phyloP scores from a whole-genome alignment of 23 red algal species.

The Agarophyton chilense region DNA sequence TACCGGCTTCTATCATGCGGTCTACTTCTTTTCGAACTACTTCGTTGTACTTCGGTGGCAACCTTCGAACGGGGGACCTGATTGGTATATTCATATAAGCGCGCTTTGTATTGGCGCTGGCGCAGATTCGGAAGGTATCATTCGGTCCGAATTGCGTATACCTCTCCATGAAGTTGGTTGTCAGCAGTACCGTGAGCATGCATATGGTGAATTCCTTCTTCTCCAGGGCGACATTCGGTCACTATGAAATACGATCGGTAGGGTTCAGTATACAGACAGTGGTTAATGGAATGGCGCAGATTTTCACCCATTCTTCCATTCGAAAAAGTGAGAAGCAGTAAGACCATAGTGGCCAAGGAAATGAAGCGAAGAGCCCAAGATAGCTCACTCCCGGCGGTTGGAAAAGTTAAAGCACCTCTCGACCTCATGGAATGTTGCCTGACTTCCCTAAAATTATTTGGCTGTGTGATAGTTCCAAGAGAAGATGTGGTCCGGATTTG shows the following conservation, averaged over 20 bases:
- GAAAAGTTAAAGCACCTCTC: conserved; percentile 71
- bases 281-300: conserved; percentile 6
- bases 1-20: no score
- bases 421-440: conserved; percentile 65
- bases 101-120: no score
- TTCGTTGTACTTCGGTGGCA: no score
- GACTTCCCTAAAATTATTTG: conserved; percentile 72
- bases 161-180: no score
- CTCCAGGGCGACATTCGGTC: conserved; percentile 82
- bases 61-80: no score
- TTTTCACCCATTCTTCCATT: conserved; percentile 64
- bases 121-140: no score
- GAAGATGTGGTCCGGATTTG: conserved; percentile 84
- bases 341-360: conserved; percentile 37
- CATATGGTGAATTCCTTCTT: conserved; percentile 86
- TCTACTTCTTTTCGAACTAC: no score
- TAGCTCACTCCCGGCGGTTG: conserved; percentile 67
- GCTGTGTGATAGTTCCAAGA: conserved; percentile 63
- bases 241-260: conserved; percentile 53
- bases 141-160: no score
- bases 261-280: conserved; percentile 20
- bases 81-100: no score
- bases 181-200: no score
- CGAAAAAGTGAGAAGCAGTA: conserved; percentile 43
- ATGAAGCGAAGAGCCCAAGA: conserved; percentile 50